phyloP scores from a whole-genome alignment of 192 early-diverging fungal genomes.

The Dimargaris xerosporica region DNA sequence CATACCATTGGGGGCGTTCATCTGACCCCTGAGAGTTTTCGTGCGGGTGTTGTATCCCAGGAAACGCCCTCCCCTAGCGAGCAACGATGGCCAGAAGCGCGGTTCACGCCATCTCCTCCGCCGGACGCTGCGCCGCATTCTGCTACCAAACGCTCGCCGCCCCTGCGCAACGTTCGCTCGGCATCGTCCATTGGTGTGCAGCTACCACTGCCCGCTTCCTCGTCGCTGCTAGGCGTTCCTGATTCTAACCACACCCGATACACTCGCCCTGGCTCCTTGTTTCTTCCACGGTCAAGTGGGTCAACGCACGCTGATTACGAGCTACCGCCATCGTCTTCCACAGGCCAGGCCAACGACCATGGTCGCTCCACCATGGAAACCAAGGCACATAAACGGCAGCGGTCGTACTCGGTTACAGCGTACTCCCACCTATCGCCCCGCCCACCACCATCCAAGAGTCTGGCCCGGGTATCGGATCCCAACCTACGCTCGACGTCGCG shows the following conservation, averaged over 20 bases:
- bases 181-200: too few relatives aligned
- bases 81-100: too few relatives aligned
- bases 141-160: too few relatives aligned
- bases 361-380: neutral
- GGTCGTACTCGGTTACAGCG: neutral
- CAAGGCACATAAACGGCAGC: neutral
- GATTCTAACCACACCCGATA: too few relatives aligned
- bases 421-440: neutral
- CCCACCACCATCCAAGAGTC: neutral
- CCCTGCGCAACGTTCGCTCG: too few relatives aligned
- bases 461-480: constrained; percentile 9
- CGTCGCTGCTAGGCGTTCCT: too few relatives aligned
- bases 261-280: too few relatives aligned
- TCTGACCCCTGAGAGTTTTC: neutral
- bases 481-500: neutral
- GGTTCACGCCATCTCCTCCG: too few relatives aligned
- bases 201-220: too few relatives aligned
- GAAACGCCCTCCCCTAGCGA: too few relatives aligned
- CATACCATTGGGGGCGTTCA: constrained; percentile 2
- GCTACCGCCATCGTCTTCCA: neutral
- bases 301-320: neutral
- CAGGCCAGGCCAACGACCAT: neutral
- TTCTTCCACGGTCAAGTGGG: neutral
- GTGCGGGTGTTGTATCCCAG: too few relatives aligned
- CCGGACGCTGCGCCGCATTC: too few relatives aligned